Evolutionary conservation across 1,139 yeast genomes (phyloP), one percentile per base, ranked within the genome.

Genomic region (Blastobotrys illinoisensis): DNA sequence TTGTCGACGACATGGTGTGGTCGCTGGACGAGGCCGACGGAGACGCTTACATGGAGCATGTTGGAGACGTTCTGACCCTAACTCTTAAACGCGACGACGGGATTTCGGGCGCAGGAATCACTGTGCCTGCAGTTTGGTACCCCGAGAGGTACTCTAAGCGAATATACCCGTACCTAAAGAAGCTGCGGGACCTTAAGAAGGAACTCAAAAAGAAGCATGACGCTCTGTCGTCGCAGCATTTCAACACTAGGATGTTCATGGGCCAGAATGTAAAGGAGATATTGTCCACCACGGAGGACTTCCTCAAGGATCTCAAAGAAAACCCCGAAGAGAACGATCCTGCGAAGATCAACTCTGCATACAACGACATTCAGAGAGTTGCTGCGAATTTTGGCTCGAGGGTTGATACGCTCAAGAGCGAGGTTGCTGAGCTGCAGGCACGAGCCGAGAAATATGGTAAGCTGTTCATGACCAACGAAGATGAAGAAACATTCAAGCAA

Each of bases 141-240:
- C 82, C 82, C 0, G 79, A 76, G 54, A 65, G 80, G 6, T 79
- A 75, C 60, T 66, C 77, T 0, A 55, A 62, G 20, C 70, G 69
- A 14, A 66, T 68, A 32, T 60, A 58, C 16, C 59, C 61, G 0
- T 57, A 61, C 5, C 58, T 72, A 28, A 49, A 54, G 6, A 58
- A 62, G 3, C 50, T 70, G 0, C 48, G 54, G 14, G 48, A 49
- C 6, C 54, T 62, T 14, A 54, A 59, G 9, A 54, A 58, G 7
- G 57, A 54, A 9, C 44, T 69, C 4, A 65, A 64, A 7, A 64
- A 63, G 24, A 64, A 71, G 51, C 60, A 63, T 16, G 54, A 64
- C 11, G 50, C 56, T 1, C 51, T 66, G 14, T 56, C 53, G 20
- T 49, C 53, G 23, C 51, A 58, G 43, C 53, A 59, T 44, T 59